Base-by-base conservation (phyloP, 2,329 filamentous ascomycete genomes). In the Penicillium thymicola region DNA sequence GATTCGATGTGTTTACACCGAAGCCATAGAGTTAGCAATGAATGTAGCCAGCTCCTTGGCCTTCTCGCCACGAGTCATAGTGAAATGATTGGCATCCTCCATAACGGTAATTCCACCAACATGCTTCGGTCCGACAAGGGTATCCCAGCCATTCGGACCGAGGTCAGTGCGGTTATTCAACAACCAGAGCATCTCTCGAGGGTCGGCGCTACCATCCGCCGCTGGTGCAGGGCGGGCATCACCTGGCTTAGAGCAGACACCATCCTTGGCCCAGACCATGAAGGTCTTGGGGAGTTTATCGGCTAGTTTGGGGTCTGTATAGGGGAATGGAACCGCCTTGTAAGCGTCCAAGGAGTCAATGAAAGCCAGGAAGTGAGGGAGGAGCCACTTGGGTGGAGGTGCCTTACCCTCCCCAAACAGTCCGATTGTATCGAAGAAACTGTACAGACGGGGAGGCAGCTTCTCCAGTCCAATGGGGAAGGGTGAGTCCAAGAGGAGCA, bases 381-480 rank as follows among this genome's bases (percentile, higher is more conserved):
- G 72, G 28, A 82, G 70, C 79, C 79, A 82, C 41, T 72, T 72
- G 1, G 79, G 79, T 6, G 76, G 73, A 44, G 73, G 75, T 25
- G 70, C 68, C 36, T 75, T 75, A 47, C 75, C 75, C 41, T 74
- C 72, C 14, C 78, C 78, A 52, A 82, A 78, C 40, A 82, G 69
- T 27, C 76, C 76, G 42, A 79, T 72, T 9, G 70, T 68, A 55
- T 79, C 73, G 61, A 79, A 81, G 72, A 79, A 81, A 55, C 77
- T 72, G 65, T 82, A 80, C 16, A 82, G 71, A 32, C 75, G 74
- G 21, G 72, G 69, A 3, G 89, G 89, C 1, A 89, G 81, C 21
- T 85, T 85, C 72, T 90, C 85, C 8, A 92, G 83, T 8, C 84
- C 85, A 58, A 86, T 77, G 1, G 87, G 87, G 67, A 83, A 86